These are phyloP conservation scores for Penicillium flavigenum DNA, from an alignment of 495 filamentous ascomycete genomes.

Conservation along the genomic window DNA sequence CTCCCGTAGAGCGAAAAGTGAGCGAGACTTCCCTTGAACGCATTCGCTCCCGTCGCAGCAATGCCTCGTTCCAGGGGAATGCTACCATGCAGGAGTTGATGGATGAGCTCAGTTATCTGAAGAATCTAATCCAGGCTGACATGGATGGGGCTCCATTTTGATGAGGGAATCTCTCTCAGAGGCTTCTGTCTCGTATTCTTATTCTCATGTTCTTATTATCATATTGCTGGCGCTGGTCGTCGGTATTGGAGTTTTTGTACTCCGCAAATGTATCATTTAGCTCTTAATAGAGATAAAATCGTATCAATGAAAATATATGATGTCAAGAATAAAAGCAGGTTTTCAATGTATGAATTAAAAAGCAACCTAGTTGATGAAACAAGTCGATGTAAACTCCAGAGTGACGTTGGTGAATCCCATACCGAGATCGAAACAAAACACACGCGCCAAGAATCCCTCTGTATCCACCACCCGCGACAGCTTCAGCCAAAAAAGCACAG, in stretches of 20 bases:
- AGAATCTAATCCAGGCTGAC: slow-evolving; percentile 48
- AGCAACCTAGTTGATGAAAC: neutral
- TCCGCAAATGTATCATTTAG: slow-evolving; percentile 13
- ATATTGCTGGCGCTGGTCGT: slow-evolving; percentile 11
- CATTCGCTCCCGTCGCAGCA: slow-evolving; percentile 24
- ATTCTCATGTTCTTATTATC: neutral
- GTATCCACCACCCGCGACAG: slow-evolving; percentile 27
- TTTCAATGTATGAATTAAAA: neutral
- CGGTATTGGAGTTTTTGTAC: neutral
- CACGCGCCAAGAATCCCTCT: slow-evolving; percentile 36
- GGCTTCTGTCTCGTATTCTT: neutral
- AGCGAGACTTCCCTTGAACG: slow-evolving; percentile 11
- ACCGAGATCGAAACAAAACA: neutral
- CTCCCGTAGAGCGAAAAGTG: neutral
- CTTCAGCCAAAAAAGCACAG: slow-evolving; percentile 17
- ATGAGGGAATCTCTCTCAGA: neutral
- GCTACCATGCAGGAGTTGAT: slow-evolving; percentile 50
- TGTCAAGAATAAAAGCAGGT: neutral
- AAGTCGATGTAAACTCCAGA: neutral
- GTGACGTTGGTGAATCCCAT: neutral
- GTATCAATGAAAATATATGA: neutral
- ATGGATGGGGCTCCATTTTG: slow-evolving; percentile 31
- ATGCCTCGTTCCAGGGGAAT: slow-evolving; percentile 29
- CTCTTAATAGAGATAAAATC: neutral
- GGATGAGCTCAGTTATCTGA: slow-evolving; percentile 54